phyloP scores from a whole-genome alignment of 2,329 filamentous ascomycete species.

The Aspergillus clavatus region DNA sequence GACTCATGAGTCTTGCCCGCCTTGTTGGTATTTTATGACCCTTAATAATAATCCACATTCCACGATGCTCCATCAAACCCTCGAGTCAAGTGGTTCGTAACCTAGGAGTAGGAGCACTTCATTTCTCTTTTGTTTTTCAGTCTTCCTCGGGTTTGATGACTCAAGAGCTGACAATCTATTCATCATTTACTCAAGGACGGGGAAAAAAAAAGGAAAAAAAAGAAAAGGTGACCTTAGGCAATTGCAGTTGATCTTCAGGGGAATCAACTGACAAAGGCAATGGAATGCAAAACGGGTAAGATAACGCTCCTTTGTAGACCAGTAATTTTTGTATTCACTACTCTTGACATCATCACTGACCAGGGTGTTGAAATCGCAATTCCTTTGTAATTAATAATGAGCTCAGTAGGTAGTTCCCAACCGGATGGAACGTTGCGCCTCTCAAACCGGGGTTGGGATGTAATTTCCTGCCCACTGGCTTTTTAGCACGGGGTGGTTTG shows the following conservation, averaged over 20 bases:
- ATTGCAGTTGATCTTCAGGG: too few relatives aligned
- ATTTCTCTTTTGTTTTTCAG: too few relatives aligned
- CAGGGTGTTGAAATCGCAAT: neutral
- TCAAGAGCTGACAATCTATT: neutral
- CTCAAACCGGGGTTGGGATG: conserved; percentile 12
- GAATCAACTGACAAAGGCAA: neutral
- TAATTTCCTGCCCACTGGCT: neutral
- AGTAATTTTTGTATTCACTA: neutral
- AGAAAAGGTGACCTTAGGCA: too few relatives aligned
- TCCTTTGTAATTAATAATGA: conserved; percentile 7
- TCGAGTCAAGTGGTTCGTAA: too few relatives aligned
- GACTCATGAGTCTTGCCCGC: neutral
- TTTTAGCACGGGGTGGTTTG: too few relatives aligned
- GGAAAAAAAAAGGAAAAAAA: too few relatives aligned
- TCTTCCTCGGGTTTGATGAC: too few relatives aligned
- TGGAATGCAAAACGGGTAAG: too few relatives aligned
- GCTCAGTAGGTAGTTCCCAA: conserved; percentile 14
- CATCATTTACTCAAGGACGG: too few relatives aligned
- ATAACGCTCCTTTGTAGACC: neutral
- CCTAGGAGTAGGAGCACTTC: too few relatives aligned
- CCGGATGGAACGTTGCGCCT: conserved; percentile 27
- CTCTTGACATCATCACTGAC: neutral
- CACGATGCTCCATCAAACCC: neutral
- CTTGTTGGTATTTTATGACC: neutral
- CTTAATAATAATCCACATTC: neutral